Conservation (phyloP, 169 alveolate genomes). For the Plasmodium malariae region DNA sequence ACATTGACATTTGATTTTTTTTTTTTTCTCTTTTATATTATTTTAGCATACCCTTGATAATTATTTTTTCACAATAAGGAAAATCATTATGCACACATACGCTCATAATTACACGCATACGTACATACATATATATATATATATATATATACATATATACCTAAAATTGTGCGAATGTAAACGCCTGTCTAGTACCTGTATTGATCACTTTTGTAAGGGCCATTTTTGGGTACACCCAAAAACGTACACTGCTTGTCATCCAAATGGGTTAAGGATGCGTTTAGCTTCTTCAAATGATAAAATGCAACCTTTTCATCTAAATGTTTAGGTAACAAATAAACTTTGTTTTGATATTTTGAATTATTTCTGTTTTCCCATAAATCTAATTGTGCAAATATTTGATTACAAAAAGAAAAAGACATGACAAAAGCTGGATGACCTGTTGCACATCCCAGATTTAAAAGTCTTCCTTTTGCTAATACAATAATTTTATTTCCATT, state of each 20-base stretch:
- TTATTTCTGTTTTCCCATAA: constrained; percentile 84
- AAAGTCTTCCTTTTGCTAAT: constrained; percentile 97
- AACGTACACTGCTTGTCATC: constrained; percentile 95
- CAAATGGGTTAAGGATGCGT: constrained; percentile 94
- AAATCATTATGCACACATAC: too few species aligned
- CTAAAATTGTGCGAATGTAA: background rate
- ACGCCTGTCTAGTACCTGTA: constrained; percentile 92
- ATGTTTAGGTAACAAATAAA: constrained; percentile 95
- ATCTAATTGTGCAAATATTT: constrained; percentile 88
- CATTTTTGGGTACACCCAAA: constrained; percentile 93
- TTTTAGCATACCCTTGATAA: too few species aligned
- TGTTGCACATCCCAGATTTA: constrained; percentile 99
- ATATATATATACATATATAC: background rate
- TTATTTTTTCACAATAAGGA: too few species aligned
- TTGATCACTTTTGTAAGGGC: constrained; percentile 96
- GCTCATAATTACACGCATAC: too few species aligned
- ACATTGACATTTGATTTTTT: too few species aligned
- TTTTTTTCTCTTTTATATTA: too few species aligned
- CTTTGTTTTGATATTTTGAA: constrained; percentile 84
- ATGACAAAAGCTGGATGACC: constrained; percentile 99
- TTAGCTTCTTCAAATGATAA: constrained; percentile 95
- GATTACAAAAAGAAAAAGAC: constrained; percentile 98
- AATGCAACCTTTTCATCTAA: constrained; percentile 98
- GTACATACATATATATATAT: background rate
- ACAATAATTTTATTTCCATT: constrained; percentile 94